Conservation (phyloP, 116 monocot genomes). For the Iris pallida region DNA sequence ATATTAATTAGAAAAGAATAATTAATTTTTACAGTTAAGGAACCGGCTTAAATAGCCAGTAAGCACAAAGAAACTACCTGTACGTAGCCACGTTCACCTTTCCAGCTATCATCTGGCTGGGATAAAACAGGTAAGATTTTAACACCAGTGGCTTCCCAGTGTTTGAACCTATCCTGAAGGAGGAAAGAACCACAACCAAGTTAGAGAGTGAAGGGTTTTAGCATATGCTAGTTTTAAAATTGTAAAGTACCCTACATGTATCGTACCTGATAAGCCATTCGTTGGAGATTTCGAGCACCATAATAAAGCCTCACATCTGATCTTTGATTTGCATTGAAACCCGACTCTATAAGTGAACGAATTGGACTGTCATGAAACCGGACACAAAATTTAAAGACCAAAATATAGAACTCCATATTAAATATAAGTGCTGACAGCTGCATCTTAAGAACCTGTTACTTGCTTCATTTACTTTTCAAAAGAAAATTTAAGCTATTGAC, state of each 20-base stretch:
- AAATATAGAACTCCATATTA: no score
- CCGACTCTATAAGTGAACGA: conserved; percentile 85
- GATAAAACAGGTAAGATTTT: conserved; percentile 85
- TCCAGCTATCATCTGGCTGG: conserved; percentile 74
- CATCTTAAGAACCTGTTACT: no score
- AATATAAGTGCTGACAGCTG: no score
- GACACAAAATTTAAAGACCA: no score
- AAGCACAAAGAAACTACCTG: conserved; percentile 47
- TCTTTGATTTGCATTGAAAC: conserved; percentile 59
- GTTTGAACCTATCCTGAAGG: conserved; percentile 71
- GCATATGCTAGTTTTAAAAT: no score
- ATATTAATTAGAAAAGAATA: not conserved
- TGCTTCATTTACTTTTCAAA: no score
- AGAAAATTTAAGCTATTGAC: no score
- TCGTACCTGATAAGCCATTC: conserved; percentile 96
- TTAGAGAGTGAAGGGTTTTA: no score
- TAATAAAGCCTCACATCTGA: conserved; percentile 90
- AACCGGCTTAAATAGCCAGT: not conserved
- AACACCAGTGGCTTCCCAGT: conserved; percentile 85
- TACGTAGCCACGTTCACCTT: conserved; percentile 81
- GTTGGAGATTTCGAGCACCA: conserved; percentile 87
- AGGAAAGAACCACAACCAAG: conserved; percentile 6
- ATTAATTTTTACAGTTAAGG: not conserved
- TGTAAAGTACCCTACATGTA: not conserved
- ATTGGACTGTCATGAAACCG: conserved; percentile 50